A percentile compares a stretch with the other conserved stretches of the same genome.
phyloP scores from a whole-genome alignment of 2,329 filamentous ascomycete species.

The Paracamarosporium sp. region DNA sequence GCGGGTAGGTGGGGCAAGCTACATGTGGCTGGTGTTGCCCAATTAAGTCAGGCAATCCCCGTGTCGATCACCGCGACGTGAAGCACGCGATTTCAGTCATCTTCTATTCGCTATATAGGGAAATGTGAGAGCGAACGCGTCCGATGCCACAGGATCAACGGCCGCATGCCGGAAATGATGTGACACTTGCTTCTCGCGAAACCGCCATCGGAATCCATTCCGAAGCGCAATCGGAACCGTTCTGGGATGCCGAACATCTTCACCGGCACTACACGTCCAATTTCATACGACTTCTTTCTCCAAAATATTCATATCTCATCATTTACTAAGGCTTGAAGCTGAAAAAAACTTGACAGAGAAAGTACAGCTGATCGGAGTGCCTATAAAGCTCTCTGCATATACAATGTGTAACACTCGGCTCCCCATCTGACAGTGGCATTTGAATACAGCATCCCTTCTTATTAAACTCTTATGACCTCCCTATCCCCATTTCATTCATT shows the following conservation, averaged over 20 bases:
- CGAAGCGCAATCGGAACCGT: too few relatives aligned
- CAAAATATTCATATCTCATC: too few relatives aligned
- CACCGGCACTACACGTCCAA: too few relatives aligned
- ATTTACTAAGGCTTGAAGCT: too few relatives aligned
- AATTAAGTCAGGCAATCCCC: neutral
- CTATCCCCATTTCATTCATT: too few relatives aligned
- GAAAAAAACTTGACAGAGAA: neutral
- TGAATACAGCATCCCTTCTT: neutral
- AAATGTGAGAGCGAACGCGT: neutral
- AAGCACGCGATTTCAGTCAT: neutral
- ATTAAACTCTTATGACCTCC: too few relatives aligned
- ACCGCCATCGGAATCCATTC: too few relatives aligned
- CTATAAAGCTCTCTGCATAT: too few relatives aligned
- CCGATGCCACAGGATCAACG: neutral
- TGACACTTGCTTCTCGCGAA: too few relatives aligned
- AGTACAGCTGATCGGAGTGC: too few relatives aligned
- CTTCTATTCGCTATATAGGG: neutral
- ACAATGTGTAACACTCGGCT: neutral
- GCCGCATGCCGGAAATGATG: neutral
- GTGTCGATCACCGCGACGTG: neutral
- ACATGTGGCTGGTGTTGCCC: constrained; percentile 8
- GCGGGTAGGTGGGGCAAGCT: constrained; percentile 27
- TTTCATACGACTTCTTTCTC: too few relatives aligned
- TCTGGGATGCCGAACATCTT: too few relatives aligned
- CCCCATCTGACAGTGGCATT: neutral